These are phyloP conservation scores for Solanum pennellii DNA, from an alignment of 257 asterid genomes.

Conservation along the genomic window DNA sequence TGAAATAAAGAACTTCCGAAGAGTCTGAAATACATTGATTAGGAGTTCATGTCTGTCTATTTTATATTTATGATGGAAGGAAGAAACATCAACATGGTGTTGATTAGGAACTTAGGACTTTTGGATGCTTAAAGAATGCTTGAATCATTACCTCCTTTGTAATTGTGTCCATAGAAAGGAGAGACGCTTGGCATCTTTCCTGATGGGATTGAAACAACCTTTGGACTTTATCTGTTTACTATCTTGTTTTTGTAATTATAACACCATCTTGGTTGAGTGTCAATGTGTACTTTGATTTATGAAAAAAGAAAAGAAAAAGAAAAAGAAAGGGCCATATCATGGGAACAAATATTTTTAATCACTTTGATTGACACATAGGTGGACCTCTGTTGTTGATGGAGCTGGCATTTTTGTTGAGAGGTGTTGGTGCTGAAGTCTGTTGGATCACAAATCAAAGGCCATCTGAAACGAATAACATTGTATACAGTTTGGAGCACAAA, in stretches of 20 bases:
- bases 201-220: background rate
- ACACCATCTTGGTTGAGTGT: background rate
- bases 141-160: background rate
- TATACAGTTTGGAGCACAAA: constrained; percentile 27
- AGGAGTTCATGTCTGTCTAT: background rate
- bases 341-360: background rate
- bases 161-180: background rate
- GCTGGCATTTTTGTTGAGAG: background rate
- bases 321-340: background rate
- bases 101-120: background rate
- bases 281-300: background rate
- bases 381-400: constrained; percentile 9
- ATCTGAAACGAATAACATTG: background rate
- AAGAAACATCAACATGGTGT: background rate
- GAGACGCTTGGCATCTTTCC: background rate
- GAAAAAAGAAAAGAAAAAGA: background rate
- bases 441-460: constrained; percentile 4
- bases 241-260: background rate
- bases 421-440: constrained; percentile 5
- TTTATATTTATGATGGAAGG: background rate
- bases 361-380: background rate
- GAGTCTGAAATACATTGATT: background rate
- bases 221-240: background rate
- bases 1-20: background rate
- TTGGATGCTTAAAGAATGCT: background rate